These are phyloP conservation scores for Pycnococcus provasolii DNA, from an alignment of 139 green algal species.

Conservation along the genomic window DNA sequence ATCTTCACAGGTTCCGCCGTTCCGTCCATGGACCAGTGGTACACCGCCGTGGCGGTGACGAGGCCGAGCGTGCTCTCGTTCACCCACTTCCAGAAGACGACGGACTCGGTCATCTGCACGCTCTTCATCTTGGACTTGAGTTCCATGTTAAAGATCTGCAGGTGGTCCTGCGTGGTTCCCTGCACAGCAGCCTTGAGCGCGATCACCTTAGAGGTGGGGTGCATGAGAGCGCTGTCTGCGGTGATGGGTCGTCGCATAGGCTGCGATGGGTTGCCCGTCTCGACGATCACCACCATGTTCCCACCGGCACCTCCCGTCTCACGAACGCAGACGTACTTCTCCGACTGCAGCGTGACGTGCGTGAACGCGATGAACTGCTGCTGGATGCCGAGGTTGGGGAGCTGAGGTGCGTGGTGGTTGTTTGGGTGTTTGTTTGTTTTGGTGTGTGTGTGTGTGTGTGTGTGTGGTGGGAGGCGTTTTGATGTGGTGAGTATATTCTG, in stretches of 20 bases:
- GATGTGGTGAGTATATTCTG: conserved; percentile 7
- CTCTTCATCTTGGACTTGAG: conserved; percentile 96
- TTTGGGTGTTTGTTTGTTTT: neutral
- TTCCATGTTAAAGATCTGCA: conserved; percentile 98
- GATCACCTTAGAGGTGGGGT: conserved; percentile 82
- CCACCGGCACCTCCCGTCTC: conserved; percentile 57
- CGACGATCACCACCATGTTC: conserved; percentile 82
- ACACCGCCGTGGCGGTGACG: conserved; percentile 80
- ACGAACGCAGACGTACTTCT: conserved; percentile 93
- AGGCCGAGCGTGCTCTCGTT: conserved; percentile 67
- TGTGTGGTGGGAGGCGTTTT: neutral
- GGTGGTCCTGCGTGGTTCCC: conserved; percentile 40
- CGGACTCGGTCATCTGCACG: conserved; percentile 78
- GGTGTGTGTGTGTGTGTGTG: neutral
- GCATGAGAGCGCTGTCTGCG: conserved; percentile 93
- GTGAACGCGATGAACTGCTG: conserved; percentile 91
- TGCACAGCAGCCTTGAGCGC: conserved; percentile 70
- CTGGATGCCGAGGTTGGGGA: conserved; percentile 69
- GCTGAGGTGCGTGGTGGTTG: conserved; percentile 43
- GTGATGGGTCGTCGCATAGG: conserved; percentile 86
- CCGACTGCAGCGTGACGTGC: conserved; percentile 90
- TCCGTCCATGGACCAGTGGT: conserved; percentile 89
- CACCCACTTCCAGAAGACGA: conserved; percentile 98
- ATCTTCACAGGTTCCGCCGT: conserved; percentile 69
- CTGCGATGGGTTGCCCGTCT: conserved; percentile 59